These are phyloP conservation scores for Rhodamnia rubescens DNA, from an alignment of 345 rosid species.

Conservation along the genomic window DNA sequence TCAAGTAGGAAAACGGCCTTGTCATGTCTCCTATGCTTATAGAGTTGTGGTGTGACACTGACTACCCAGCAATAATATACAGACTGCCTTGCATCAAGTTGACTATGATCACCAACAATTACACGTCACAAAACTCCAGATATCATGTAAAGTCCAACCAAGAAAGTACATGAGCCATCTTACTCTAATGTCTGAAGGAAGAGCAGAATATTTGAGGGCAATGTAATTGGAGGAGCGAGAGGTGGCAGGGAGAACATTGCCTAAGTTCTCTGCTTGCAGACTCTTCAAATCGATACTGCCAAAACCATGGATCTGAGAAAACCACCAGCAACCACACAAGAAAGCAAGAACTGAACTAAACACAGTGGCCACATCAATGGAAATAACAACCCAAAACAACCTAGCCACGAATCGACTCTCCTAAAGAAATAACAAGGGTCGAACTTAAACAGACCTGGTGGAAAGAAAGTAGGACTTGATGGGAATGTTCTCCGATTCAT, in stretches of 20 bases:
- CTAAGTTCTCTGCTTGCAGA: slow-evolving; percentile 82
- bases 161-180: slow-evolving; percentile 20
- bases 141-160: not conserved
- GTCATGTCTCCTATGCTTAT: not conserved
- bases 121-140: not conserved
- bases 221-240: slow-evolving; percentile 86
- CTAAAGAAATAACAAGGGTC: not conserved
- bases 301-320: slow-evolving; percentile 78
- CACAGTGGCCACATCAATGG: not conserved
- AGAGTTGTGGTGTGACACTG: not conserved
- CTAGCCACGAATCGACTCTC: not conserved
- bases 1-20: not conserved
- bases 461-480: slow-evolving; percentile 74
- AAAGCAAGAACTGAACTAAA: not conserved
- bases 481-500: slow-evolving; percentile 27
- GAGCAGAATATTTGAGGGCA: slow-evolving; percentile 61
- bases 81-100: not conserved
- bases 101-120: not conserved
- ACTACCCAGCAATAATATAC: not conserved
- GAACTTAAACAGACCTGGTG: slow-evolving; percentile 42
- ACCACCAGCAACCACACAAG: slow-evolving; percentile 14
- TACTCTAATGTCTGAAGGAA: slow-evolving; percentile 56
- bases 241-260: slow-evolving; percentile 71
- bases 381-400: not conserved
- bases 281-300: slow-evolving; percentile 96